Evolutionary conservation across 1,284 basidiomycete genomes (phyloP).

Genomic region (Ustilago esculenta): DNA sequence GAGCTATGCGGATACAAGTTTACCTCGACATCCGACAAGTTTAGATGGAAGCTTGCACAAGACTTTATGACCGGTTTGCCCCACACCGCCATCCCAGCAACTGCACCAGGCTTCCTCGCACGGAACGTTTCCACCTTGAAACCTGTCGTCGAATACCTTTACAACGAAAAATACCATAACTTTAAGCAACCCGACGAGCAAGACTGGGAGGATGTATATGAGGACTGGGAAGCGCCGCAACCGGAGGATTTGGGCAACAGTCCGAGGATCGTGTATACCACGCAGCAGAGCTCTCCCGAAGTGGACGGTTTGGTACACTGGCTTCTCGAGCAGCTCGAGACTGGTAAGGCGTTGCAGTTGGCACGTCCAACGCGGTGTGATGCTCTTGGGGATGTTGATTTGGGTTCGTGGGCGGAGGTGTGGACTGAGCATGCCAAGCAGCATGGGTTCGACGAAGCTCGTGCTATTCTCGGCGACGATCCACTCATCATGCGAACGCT

Average conservation of each 20-base stretch:
- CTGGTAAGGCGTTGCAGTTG: neutral
- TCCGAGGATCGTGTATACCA: conserved; percentile 18
- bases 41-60: conserved; percentile 20
- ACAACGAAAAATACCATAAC: neutral
- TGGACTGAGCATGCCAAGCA: conserved; percentile 30
- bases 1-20: conserved; percentile 35
- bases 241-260: conserved; percentile 7
- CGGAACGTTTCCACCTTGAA: conserved; percentile 10
- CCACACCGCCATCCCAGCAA: conserved; percentile 32
- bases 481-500: conserved; percentile 30
- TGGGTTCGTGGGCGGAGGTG: conserved; percentile 6
- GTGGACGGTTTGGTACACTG: conserved; percentile 4
- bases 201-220: neutral
- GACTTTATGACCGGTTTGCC: conserved; percentile 44
- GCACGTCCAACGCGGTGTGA: neutral
- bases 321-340: neutral
- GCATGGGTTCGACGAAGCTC: conserved; percentile 30
- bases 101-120: conserved; percentile 25
- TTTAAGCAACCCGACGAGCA: neutral
- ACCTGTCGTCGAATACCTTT: neutral
- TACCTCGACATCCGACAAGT: neutral
- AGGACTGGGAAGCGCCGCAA: neutral
- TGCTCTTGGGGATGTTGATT: conserved; percentile 13
- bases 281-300: conserved; percentile 24
- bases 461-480: conserved; percentile 32